phyloP scores from a whole-genome alignment of 495 filamentous ascomycete genomes.

The Parachaetomium inaequale region DNA sequence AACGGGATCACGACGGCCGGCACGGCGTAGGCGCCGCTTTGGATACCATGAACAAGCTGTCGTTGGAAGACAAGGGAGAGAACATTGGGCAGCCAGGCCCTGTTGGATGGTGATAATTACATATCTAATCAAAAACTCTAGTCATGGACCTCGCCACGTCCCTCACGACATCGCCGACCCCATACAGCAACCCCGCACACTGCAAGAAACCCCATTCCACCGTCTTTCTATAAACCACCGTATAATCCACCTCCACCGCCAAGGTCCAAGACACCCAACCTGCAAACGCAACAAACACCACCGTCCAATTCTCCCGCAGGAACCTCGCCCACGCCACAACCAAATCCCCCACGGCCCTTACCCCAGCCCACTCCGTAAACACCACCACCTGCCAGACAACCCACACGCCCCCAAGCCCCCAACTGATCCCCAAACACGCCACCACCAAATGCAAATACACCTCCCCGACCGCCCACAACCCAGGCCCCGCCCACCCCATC shows the following conservation, averaged over 20 bases:
- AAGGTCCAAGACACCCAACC: background rate
- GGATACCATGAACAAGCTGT: background rate
- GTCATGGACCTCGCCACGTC: background rate
- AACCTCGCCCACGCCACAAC: background rate
- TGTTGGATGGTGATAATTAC: background rate
- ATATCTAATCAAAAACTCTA: background rate
- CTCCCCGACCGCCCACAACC: background rate
- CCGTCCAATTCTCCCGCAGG: background rate
- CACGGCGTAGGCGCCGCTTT: slow-evolving; percentile 6
- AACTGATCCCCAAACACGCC: too few species aligned
- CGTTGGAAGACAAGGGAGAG: background rate
- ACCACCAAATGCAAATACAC: too few species aligned
- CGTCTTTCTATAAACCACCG: background rate
- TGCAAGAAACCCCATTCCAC: background rate
- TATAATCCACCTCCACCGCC: background rate
- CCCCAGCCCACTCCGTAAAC: background rate
- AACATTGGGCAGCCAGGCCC: background rate
- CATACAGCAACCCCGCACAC: background rate
- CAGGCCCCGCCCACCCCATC: background rate
- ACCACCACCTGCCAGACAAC: too few species aligned
- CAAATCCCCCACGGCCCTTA: background rate
- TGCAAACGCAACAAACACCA: background rate
- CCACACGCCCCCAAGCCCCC: too few species aligned
- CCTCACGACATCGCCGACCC: background rate
- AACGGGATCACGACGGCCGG: slow-evolving; percentile 42